Evolutionary conservation across 2,329 filamentous ascomycete genomes (phyloP), one percentile per base, ranked within the genome.

Genomic region (Gnomoniopsis sp.): DNA sequence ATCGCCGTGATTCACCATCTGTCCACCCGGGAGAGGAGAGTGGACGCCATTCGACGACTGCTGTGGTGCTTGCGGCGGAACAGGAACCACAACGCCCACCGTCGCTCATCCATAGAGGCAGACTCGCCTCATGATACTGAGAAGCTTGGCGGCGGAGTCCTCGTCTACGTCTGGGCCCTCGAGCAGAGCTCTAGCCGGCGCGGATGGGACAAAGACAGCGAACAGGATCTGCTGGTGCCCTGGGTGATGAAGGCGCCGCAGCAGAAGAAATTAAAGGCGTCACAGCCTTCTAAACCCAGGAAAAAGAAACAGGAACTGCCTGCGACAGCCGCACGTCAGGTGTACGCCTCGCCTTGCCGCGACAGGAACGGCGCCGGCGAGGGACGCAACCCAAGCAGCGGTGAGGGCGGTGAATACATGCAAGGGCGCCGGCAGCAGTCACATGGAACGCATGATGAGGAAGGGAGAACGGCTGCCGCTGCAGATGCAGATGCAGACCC

Each of bases 1-100:
- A 93, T 99, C 68, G 95, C 95, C 50, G 95, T 98, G 12, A 80
- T 98, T 34, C 95, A 98, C 75, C 95, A 99, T 76, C 79, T 98
- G 54, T 96, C 91, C 15, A 96, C 93, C 6, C 78, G 80, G 12
- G 81, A 80, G 52, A 82, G 95, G 58, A 83, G 95, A 52, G 77
- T 88, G 38, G 86, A 88, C 63, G 92, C 90, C 30, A 83, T 98
- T 19, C 75, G 77, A 50, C 82, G 83, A 44, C 84, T 98, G 51
- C 76, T 98, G 64, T 80, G 84, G 53, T 87, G 87, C 51, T 76
- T 96, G 56, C 77, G 72, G 57, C 63, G 65, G 44, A 62, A 58
- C 22, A 55, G 54, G 22, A 54, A 64, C 21, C 61, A 43, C 34
- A 67, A 55, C 61, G 77, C 75, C 2, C 87, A 85, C 0, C 84